A percentile compares a stretch with the other conserved stretches of the same genome.
Conservation (phyloP, 371 early-diverging fungal genomes). For the Mortierella sp. region DNA sequence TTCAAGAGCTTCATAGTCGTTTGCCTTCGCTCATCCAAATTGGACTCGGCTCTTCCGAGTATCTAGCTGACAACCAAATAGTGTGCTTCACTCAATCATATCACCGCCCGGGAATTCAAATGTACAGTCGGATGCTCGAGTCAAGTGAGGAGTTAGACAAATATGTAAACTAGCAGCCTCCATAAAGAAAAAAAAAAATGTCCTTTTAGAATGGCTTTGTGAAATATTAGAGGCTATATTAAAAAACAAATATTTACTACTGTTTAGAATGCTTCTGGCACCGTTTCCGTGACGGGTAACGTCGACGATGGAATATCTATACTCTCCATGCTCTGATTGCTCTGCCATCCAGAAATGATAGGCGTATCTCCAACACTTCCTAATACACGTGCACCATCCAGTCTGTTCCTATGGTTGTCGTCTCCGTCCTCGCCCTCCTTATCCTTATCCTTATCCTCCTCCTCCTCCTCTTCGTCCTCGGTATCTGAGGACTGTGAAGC, state of each 20-base stretch:
- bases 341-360: constrained; percentile 26
- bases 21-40: constrained; percentile 29
- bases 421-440: constrained; percentile 9
- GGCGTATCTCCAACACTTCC: constrained; percentile 12
- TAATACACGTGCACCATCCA: neutral
- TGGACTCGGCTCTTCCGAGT: constrained; percentile 30
- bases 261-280: neutral
- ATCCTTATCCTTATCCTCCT: constrained; percentile 11
- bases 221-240: neutral
- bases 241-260: neutral
- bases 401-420: neutral
- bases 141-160: constrained; percentile 30
- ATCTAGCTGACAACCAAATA: constrained; percentile 21
- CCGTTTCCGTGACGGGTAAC: constrained; percentile 7
- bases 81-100: constrained; percentile 20
- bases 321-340: constrained; percentile 34
- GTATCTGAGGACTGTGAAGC: constrained; percentile 13
- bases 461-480: constrained; percentile 1
- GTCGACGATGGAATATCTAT: constrained; percentile 22
- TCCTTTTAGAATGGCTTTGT: too few relatives aligned
- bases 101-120: constrained; percentile 27
- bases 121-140: constrained; percentile 37
- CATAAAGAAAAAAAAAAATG: neutral
- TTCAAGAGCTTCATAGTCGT: constrained; percentile 24
- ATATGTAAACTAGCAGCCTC: constrained; percentile 1